These are phyloP conservation scores for Fraxinus dipetala DNA, from an alignment of 305 asterid species.

Conservation along the genomic window DNA sequence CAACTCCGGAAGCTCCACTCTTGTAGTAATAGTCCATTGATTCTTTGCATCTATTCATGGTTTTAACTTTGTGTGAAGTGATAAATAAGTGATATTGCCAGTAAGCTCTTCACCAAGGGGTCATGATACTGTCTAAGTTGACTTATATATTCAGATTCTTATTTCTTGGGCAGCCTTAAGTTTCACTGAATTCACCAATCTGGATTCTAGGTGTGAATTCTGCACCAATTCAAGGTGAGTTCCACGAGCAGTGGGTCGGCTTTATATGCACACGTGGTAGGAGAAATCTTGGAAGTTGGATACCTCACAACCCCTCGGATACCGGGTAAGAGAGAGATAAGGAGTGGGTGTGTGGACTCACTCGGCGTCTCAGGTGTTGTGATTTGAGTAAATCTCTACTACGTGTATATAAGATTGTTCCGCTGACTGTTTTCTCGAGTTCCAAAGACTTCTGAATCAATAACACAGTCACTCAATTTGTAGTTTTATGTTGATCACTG, in stretches of 20 bases:
- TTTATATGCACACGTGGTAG: neutral
- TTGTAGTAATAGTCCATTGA: slow-evolving; percentile 30
- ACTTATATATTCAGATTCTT: neutral
- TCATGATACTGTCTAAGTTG: neutral
- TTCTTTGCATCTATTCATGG: slow-evolving; percentile 37
- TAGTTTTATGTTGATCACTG: neutral
- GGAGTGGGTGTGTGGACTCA: neutral
- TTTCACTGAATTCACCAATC: neutral
- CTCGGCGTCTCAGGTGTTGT: neutral
- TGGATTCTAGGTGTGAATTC: neutral
- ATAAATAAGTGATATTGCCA: neutral
- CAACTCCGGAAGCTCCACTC: slow-evolving; percentile 34
- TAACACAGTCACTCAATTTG: neutral
- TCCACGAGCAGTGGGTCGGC: neutral
- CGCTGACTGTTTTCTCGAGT: neutral
- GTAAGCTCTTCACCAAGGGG: neutral
- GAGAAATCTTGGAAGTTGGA: neutral
- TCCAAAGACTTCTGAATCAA: neutral
- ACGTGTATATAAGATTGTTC: neutral
- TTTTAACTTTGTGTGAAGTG: slow-evolving; percentile 8
- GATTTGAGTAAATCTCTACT: neutral
- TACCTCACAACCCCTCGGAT: neutral
- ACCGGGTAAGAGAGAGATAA: neutral
- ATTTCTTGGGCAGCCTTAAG: neutral
- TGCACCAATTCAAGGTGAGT: neutral